These are phyloP conservation scores for Pythium angustatum DNA, from an alignment of 352 stramenopile species.

Conservation along the genomic window DNA sequence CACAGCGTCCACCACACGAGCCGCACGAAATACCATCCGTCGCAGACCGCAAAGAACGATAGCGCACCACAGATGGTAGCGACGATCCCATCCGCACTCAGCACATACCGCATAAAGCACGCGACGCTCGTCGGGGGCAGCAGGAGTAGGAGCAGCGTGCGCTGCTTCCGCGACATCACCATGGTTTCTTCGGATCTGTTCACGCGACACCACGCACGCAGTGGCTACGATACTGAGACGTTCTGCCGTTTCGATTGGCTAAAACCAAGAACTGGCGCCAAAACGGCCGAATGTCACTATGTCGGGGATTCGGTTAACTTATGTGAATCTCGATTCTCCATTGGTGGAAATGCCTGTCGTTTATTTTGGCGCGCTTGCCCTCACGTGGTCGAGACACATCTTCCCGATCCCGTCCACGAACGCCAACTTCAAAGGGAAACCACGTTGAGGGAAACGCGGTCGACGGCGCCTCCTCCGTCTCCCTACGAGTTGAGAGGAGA, in stretches of 20 bases:
- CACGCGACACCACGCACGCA: too few species aligned
- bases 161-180: slow-evolving; percentile 40
- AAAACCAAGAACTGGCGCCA: background rate
- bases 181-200: too few species aligned
- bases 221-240: too few species aligned
- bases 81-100: background rate
- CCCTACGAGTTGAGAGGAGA: background rate
- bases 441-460: background rate
- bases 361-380: slow-evolving; percentile 26
- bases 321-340: background rate
- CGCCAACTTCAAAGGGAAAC: slow-evolving; percentile 24
- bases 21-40: slow-evolving; percentile 80
- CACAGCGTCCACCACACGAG: slow-evolving; percentile 29
- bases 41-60: slow-evolving; percentile 66
- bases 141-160: slow-evolving; percentile 54
- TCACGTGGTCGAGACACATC: too few species aligned
- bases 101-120: background rate
- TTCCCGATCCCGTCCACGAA: background rate
- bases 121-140: slow-evolving; percentile 42
- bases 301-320: slow-evolving; percentile 9
- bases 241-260: too few species aligned
- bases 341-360: slow-evolving; percentile 20
- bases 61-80: slow-evolving; percentile 31
- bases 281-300: slow-evolving; percentile 7
- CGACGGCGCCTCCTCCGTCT: too few species aligned